Evolutionary conservation across 2,329 filamentous ascomycete genomes (phyloP).

Genomic region (Bisporella sp.): DNA sequence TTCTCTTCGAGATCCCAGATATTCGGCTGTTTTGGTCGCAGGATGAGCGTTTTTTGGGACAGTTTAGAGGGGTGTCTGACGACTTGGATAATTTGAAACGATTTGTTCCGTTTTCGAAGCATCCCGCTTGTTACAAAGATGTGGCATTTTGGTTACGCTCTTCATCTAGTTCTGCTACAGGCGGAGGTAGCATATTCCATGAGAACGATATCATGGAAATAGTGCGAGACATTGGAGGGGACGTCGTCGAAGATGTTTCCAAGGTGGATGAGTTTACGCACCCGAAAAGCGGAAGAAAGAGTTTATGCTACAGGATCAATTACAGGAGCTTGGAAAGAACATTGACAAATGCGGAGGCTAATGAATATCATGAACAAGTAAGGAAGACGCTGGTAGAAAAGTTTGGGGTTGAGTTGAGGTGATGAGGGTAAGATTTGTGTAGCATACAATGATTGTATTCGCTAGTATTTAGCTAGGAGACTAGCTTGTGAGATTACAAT

Average conservation of each 20-base stretch:
- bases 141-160: conserved; percentile 82
- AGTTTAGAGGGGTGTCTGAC: conserved; percentile 63
- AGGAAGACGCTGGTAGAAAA: conserved; percentile 56
- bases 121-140: conserved; percentile 85
- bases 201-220: conserved; percentile 98
- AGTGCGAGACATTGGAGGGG: conserved; percentile 73
- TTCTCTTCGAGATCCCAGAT: conserved; percentile 91
- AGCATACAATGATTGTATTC: not conserved
- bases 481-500: no score
- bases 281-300: conserved; percentile 74
- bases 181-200: conserved; percentile 56
- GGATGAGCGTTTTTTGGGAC: conserved; percentile 76
- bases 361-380: conserved; percentile 66
- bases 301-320: conserved; percentile 86
- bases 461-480: no score
- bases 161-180: conserved; percentile 38
- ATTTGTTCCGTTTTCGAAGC: conserved; percentile 85
- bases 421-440: not conserved
- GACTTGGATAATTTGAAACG: conserved; percentile 43
- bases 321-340: conserved; percentile 91
- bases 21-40: conserved; percentile 94
- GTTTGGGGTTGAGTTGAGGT: conserved; percentile 75
- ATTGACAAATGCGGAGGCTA: conserved; percentile 75
- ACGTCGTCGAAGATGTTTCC: conserved; percentile 79
- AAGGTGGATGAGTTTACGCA: conserved; percentile 84